These are phyloP conservation scores for Fusarium tjaetaba DNA, from an alignment of 2,329 filamentous ascomycete genomes.

Conservation along the genomic window DNA sequence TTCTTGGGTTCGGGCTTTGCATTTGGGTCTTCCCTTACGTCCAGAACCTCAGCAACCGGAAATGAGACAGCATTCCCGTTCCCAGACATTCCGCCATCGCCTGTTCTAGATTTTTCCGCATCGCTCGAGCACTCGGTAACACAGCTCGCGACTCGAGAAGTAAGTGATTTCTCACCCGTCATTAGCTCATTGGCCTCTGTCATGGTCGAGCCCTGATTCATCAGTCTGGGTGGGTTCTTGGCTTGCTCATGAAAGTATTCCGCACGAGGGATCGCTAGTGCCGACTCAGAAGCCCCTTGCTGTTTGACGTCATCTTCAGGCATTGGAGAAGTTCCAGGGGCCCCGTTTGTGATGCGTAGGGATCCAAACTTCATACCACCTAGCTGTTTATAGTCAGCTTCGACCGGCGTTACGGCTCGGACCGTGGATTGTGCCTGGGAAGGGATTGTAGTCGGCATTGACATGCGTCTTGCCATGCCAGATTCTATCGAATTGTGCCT, in stretches of 20 bases:
- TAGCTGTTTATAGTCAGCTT: constrained; percentile 67
- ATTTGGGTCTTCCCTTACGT: constrained; percentile 55
- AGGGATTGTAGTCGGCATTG: constrained; percentile 45
- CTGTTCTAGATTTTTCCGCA: constrained; percentile 26
- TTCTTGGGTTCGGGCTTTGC: constrained; percentile 51
- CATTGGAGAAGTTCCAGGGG: constrained; percentile 58
- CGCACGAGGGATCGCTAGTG: not conserved
- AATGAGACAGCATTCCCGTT: constrained; percentile 46
- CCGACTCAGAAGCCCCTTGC: constrained; percentile 13
- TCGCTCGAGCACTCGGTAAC: constrained; percentile 15
- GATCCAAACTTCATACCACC: constrained; percentile 72
- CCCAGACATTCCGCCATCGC: constrained; percentile 29
- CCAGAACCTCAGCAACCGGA: constrained; percentile 50
- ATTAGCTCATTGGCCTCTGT: not conserved
- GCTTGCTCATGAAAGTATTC: constrained; percentile 20
- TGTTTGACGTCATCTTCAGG: constrained; percentile 28
- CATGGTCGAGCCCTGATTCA: not conserved
- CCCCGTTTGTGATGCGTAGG: constrained; percentile 69
- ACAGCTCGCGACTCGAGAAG: not conserved
- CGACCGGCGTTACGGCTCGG: constrained; percentile 55
- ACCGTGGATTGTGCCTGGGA: constrained; percentile 30
- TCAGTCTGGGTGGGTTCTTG: constrained; percentile 4
- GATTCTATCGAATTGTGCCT: constrained; percentile 54
- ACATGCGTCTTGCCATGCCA: constrained; percentile 46
- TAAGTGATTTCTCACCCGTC: constrained; percentile 1